phyloP scores from a whole-genome alignment of 306 rosid species.

The Pterocarpus santalinus region DNA sequence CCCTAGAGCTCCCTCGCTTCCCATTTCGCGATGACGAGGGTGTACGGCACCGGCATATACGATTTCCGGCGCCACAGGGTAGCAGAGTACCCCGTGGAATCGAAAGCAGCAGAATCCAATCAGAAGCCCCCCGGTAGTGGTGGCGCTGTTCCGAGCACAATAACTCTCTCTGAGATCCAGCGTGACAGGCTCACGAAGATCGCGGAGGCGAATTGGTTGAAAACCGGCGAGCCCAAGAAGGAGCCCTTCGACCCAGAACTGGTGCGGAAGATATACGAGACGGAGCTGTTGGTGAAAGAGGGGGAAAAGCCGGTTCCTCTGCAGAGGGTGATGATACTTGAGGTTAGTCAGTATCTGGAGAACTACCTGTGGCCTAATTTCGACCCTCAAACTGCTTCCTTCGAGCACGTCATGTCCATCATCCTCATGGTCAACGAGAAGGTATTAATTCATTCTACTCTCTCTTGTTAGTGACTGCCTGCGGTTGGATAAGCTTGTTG shows the following conservation, averaged over 20 bases:
- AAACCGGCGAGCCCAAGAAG: constrained; percentile 48
- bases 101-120: constrained; percentile 57
- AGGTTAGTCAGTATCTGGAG: constrained; percentile 96
- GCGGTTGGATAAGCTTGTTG: too few species aligned
- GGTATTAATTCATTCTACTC: constrained; percentile 50
- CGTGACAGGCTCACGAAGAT: constrained; percentile 88
- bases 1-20: background rate
- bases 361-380: constrained; percentile 90
- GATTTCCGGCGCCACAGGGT: constrained; percentile 96
- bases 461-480: background rate
- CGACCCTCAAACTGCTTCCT: constrained; percentile 69
- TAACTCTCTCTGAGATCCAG: constrained; percentile 89
- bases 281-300: constrained; percentile 71
- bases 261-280: constrained; percentile 77
- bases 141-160: constrained; percentile 64
- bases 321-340: constrained; percentile 94
- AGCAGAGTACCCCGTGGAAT: constrained; percentile 85
- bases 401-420: constrained; percentile 96
- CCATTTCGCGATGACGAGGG: constrained; percentile 69
- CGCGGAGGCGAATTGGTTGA: constrained; percentile 83
- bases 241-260: constrained; percentile 71
- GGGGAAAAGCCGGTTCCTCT: constrained; percentile 85
- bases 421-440: constrained; percentile 93
- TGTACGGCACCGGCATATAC: constrained; percentile 82
- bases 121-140: constrained; percentile 58